A percentile compares a stretch with the other conserved stretches of the same genome.
phyloP scores from a whole-genome alignment of 1,284 basidiomycete species.

The Anthracocystis panici-leucophaei region DNA sequence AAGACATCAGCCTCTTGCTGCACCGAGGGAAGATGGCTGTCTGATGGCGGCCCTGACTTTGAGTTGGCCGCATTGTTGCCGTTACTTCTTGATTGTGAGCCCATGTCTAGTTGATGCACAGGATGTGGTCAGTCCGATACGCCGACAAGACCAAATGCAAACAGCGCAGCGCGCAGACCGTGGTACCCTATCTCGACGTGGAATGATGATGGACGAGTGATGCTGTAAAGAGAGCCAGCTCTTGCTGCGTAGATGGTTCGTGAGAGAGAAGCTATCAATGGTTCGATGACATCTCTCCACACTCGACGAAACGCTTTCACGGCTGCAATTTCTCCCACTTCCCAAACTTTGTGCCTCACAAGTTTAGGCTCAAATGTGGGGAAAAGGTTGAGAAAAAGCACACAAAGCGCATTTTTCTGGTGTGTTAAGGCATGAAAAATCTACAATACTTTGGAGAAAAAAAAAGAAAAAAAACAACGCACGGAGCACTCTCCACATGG shows the following conservation, averaged over 20 bases:
- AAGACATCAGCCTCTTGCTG: constrained; percentile 20
- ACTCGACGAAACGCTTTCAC: neutral
- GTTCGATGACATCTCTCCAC: too few species aligned
- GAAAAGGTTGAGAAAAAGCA: constrained; percentile 2
- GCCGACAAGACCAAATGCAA: too few species aligned
- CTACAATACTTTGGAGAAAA: neutral
- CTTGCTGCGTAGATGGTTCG: too few species aligned
- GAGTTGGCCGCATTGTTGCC: constrained; percentile 4
- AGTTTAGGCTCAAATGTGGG: constrained; percentile 5
- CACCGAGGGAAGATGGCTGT: constrained; percentile 16
- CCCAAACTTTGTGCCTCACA: neutral
- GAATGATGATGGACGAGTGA: too few species aligned
- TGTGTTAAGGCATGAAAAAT: neutral
- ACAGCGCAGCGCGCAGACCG: too few species aligned
- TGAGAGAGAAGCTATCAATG: too few species aligned
- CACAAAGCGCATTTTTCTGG: neutral
- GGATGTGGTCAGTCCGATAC: neutral
- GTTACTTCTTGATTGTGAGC: constrained; percentile 4
- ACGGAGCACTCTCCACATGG: constrained; percentile 15
- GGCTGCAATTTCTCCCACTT: neutral
- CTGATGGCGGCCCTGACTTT: constrained; percentile 27
- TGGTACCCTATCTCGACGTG: too few species aligned
- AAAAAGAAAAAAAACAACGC: constrained; percentile 8
- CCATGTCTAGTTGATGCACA: constrained; percentile 4
- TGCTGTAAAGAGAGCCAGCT: too few species aligned